Evolutionary conservation across 371 early-diverging fungal genomes (phyloP).

Genomic region (Actinomortierella wolfii): DNA sequence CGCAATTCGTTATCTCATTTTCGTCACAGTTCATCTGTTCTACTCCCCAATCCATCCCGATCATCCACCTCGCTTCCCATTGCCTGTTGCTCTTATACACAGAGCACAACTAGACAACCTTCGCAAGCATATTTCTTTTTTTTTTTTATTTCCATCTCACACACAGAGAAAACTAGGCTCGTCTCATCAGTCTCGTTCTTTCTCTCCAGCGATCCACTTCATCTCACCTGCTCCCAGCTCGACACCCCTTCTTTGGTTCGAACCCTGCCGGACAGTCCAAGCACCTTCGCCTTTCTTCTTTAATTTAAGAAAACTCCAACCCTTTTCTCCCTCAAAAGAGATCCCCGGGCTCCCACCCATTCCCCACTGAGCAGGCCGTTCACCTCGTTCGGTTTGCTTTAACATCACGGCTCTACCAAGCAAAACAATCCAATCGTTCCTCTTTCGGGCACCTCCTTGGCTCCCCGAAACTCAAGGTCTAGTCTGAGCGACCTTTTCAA

Average conservation of each 20-base stretch:
- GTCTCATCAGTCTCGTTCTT: conserved; percentile 20
- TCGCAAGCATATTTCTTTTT: background rate
- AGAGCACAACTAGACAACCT: conserved; percentile 2
- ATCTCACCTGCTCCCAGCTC: background rate
- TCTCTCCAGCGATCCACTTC: conserved; percentile 18
- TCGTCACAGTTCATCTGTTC: conserved; percentile 7
- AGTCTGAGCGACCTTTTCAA: conserved; percentile 31
- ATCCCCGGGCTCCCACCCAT: conserved; percentile 56
- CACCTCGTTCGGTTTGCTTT: conserved; percentile 47
- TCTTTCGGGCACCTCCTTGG: conserved; percentile 74
- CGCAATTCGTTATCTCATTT: background rate
- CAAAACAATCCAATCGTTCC: conserved; percentile 63
- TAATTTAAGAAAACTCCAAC: conserved; percentile 24
- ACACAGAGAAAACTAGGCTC: conserved; percentile 17
- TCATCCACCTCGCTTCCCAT: background rate
- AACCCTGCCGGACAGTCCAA: conserved; percentile 47
- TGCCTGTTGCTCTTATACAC: too few species aligned
- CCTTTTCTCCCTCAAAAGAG: conserved; percentile 33
- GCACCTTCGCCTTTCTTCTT: conserved; percentile 38
- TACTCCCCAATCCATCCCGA: background rate
- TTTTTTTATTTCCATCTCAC: conserved; percentile 8
- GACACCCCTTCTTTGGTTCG: background rate
- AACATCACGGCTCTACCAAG: conserved; percentile 73
- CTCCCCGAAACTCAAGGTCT: conserved; percentile 51
- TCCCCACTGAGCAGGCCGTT: conserved; percentile 59